Evolutionary conservation across 768 basidiomycete species (phyloP).

Genomic region (Paxillus ammoniavirescens): DNA sequence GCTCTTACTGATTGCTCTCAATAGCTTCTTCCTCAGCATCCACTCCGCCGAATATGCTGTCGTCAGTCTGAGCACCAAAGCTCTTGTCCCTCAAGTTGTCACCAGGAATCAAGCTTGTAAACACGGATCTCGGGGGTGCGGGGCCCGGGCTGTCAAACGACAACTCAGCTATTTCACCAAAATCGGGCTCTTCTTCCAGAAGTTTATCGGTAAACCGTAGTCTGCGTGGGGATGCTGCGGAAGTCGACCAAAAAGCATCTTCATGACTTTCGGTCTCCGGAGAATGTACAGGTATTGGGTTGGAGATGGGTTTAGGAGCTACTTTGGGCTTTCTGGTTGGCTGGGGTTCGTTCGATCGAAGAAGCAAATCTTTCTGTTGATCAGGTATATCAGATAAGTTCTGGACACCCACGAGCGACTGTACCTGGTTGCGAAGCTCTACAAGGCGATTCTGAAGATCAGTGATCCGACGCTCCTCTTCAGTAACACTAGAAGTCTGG

Average conservation of each 20-base stretch:
- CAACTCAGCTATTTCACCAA: conserved; percentile 46
- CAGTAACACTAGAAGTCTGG: conserved; percentile 29
- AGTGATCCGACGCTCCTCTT: conserved; percentile 42
- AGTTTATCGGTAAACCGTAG: conserved; percentile 64
- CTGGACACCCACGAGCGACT: conserved; percentile 8
- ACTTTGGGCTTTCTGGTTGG: conserved; percentile 8
- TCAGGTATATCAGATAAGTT: background rate
- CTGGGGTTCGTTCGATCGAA: conserved; percentile 22
- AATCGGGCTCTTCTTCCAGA: conserved; percentile 61
- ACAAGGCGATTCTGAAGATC: conserved; percentile 42
- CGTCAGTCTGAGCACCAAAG: background rate
- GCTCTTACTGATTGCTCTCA: conserved; percentile 9
- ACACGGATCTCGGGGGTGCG: conserved; percentile 28
- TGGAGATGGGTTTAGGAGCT: conserved; percentile 7
- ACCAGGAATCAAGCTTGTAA: conserved; percentile 21
- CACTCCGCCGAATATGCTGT: conserved; percentile 8
- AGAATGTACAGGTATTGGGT: conserved; percentile 17
- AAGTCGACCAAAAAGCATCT: conserved; percentile 64
- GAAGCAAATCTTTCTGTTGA: conserved; percentile 27
- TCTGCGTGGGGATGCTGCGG: conserved; percentile 49
- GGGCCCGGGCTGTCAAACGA: conserved; percentile 47
- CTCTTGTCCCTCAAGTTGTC: conserved; percentile 8
- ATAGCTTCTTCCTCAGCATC: conserved; percentile 1
- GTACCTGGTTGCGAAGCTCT: conserved; percentile 40
- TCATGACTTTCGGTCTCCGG: conserved; percentile 41